Conservation (phyloP, 306 rosid species). For the Vigna angularis region DNA sequence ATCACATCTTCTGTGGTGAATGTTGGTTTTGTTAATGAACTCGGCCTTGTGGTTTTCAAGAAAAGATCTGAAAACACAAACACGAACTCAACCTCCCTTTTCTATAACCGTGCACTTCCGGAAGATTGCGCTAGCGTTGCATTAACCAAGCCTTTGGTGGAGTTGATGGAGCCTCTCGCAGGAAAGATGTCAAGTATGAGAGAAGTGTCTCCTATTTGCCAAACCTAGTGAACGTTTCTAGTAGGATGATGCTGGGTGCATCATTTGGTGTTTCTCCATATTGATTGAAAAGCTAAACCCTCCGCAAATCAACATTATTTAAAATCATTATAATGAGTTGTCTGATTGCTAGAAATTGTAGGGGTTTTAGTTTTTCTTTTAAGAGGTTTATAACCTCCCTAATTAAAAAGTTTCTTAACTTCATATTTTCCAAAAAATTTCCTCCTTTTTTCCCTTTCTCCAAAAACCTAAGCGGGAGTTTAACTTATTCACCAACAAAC, state of each 20-base stretch:
- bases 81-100: constrained; percentile 16
- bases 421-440: too few species aligned
- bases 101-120: constrained; percentile 55
- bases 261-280: too few species aligned
- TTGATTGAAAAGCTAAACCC: too few species aligned
- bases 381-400: too few species aligned
- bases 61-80: constrained; percentile 55
- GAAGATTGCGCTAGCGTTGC: constrained; percentile 65
- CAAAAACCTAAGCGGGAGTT: too few species aligned
- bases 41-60: constrained; percentile 73
- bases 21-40: constrained; percentile 55
- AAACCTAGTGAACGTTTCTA: constrained; percentile 60
- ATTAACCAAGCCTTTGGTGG: constrained; percentile 58
- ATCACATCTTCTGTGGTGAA: constrained; percentile 78
- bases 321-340: too few species aligned
- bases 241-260: neutral
- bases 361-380: too few species aligned
- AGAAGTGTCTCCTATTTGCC: constrained; percentile 62
- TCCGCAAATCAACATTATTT: too few species aligned
- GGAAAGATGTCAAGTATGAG: constrained; percentile 38
- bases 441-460: too few species aligned
- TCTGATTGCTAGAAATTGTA: too few species aligned
- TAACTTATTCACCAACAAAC: too few species aligned
- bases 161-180: constrained; percentile 67
- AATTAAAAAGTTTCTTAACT: too few species aligned